phyloP scores from a whole-genome alignment of 1,139 yeast species.

The Taphrina sp. region DNA sequence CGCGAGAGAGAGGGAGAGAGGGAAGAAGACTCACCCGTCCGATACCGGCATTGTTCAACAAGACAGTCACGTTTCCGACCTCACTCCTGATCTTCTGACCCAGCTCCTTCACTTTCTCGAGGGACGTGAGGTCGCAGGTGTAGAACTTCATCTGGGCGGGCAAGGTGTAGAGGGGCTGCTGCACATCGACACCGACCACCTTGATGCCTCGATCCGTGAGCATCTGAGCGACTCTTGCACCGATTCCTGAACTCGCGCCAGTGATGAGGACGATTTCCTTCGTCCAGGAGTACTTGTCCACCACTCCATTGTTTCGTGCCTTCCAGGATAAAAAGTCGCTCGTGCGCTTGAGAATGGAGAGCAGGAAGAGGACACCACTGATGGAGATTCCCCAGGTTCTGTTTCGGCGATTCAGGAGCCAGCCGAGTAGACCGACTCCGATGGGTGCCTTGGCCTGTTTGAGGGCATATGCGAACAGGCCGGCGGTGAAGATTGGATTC shows the following conservation, averaged over 20 bases:
- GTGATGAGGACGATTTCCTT: slow-evolving; percentile 67
- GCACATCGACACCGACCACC: slow-evolving; percentile 66
- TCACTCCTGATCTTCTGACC: slow-evolving; percentile 40
- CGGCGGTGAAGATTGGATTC: slow-evolving; percentile 25
- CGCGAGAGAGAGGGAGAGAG: too few species aligned
- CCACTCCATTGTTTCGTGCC: slow-evolving; percentile 27
- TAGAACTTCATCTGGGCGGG: slow-evolving; percentile 49
- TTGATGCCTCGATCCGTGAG: slow-evolving; percentile 50
- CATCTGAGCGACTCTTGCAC: slow-evolving; percentile 56
- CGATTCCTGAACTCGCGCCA: slow-evolving; percentile 79
- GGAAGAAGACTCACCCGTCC: too few species aligned
- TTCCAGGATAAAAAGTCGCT: slow-evolving; percentile 19
- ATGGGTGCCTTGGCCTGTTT: slow-evolving; percentile 16
- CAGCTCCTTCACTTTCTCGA: slow-evolving; percentile 47
- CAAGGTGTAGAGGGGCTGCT: slow-evolving; percentile 45
- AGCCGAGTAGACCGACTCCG: slow-evolving; percentile 3
- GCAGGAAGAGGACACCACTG: slow-evolving; percentile 14
- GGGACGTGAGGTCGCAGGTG: slow-evolving; percentile 65
- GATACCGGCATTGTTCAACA: slow-evolving; percentile 84
- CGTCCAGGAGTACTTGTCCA: slow-evolving; percentile 25
- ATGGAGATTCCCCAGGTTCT: slow-evolving; percentile 25
- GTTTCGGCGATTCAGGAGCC: slow-evolving; percentile 14
- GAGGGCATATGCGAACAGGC: slow-evolving; percentile 7
- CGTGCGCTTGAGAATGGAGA: slow-evolving; percentile 10
- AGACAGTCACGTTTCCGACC: slow-evolving; percentile 61